phyloP scores from a whole-genome alignment of 257 asterid species.

The Solanum corneliomulleri region DNA sequence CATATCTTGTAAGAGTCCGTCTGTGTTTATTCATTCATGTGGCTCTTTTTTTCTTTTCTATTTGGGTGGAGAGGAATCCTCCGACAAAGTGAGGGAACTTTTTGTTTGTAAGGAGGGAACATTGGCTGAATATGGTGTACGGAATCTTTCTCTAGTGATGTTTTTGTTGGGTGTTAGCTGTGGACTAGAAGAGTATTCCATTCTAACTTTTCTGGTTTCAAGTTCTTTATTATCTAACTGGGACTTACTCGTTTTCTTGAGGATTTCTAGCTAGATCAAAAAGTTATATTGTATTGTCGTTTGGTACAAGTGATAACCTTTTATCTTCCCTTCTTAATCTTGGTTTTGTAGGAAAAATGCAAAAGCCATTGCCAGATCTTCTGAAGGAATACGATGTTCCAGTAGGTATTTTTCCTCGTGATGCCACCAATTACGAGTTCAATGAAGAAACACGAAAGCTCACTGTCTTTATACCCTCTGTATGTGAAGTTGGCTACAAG shows the following conservation, averaged over 20 bases:
- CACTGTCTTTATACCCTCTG: conserved; percentile 40
- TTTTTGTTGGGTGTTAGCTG: background rate
- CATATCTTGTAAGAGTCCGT: background rate
- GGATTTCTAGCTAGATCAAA: background rate
- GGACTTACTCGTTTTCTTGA: background rate
- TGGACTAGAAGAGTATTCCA: background rate
- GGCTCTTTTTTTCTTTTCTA: background rate
- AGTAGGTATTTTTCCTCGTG: conserved; percentile 64
- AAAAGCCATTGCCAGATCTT: conserved; percentile 57
- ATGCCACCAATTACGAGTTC: conserved; percentile 72
- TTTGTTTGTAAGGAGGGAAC: background rate
- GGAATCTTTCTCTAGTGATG: background rate
- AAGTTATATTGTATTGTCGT: background rate
- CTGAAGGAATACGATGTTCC: conserved; percentile 64
- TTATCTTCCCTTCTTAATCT: background rate
- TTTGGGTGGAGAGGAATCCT: background rate
- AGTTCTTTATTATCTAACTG: background rate
- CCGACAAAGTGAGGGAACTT: background rate
- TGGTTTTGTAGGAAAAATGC: conserved; percentile 49
- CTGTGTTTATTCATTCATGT: background rate
- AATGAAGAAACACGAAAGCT: conserved; percentile 60
- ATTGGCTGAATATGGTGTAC: background rate
- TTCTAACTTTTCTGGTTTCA: background rate
- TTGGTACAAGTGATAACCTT: background rate
- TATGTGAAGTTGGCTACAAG: conserved; percentile 66